Evolutionary conservation across 2,329 filamentous ascomycete genomes (phyloP), one percentile per base, ranked within the genome.

Genomic region (Talaromyces pinophilus): DNA sequence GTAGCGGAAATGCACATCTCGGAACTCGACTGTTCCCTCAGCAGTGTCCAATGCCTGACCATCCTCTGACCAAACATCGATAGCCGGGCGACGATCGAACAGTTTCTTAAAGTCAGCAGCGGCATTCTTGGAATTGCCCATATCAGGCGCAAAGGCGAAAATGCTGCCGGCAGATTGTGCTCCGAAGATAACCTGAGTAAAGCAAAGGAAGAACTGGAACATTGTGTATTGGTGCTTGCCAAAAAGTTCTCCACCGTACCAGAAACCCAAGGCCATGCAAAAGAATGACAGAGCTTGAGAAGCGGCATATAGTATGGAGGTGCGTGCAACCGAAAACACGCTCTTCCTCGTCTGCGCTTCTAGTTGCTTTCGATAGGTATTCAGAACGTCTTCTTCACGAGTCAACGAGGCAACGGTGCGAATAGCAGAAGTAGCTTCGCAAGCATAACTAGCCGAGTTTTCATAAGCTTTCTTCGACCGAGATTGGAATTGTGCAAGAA

Each of bases 121-220:
- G 0, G 94, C 92, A 65, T 93, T 86, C 76, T 93, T 92, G 0
- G 93, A 93, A 80, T 98, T 96, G 70, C 92, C 90, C 90, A 96
- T 96, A 70, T 97, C 92, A 0, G 93, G 92, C 0, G 92, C 92
- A 76, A 94, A 97, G 5, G 88, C 92, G 82, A 95, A 97, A 73
- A 94, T 90, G 15, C 89, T 90, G 7, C 94, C 94, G 1, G 94
- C 94, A 3, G 93, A 95, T 78, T 98, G 94, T 0, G 93, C 91
- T 64, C 93, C 92, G 73, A 96, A 97, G 73, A 97, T 91, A 72
- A 98, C 87, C 55, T 92, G 86, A 68, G 90, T 88, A 80, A 97
- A 97, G 73, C 92, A 93, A 57, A 97, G 84, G 80, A 97, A 98
- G 84, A 98, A 98, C 71, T 93, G 90, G 78, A 94, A 94, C 72